Evolutionary conservation across 371 early-diverging fungal species (phyloP).

Genomic region (Apophysomyces trapeziformis): DNA sequence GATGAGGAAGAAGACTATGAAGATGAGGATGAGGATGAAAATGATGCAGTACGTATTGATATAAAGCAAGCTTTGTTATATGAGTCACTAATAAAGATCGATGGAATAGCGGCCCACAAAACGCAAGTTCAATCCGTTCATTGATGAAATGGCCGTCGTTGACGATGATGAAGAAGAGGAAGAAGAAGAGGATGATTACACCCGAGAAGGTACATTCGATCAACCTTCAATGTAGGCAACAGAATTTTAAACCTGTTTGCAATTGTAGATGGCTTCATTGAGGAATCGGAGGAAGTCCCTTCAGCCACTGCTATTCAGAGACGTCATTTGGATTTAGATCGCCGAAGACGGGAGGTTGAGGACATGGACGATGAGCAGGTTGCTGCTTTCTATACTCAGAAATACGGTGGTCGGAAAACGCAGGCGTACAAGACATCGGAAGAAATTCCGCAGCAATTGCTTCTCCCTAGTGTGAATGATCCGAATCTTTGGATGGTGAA

Average conservation of each 20-base stretch:
- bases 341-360: conserved; percentile 65
- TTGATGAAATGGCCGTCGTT: conserved; percentile 62
- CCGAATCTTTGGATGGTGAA: conserved; percentile 95
- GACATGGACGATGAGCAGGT: conserved; percentile 86
- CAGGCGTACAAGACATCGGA: conserved; percentile 67
- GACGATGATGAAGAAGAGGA: conserved; percentile 75
- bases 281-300: conserved; percentile 69
- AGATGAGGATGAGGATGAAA: conserved; percentile 27
- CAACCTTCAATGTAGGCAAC: not conserved
- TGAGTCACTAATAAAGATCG: not conserved
- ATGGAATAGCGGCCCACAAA: conserved; percentile 44
- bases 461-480: conserved; percentile 88
- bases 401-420: conserved; percentile 72
- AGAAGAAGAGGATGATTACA: conserved; percentile 72
- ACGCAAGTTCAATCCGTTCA: conserved; percentile 54
- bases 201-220: conserved; percentile 49
- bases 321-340: conserved; percentile 70
- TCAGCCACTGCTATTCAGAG: conserved; percentile 58
- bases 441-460: conserved; percentile 77
- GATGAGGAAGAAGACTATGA: conserved; percentile 24
- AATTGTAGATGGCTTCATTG: conserved; percentile 68
- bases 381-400: conserved; percentile 78
- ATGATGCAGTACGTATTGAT: conserved; percentile 13
- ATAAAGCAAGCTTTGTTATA: not conserved
- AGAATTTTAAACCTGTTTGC: conserved; percentile 3